Evolutionary conservation across 257 asterid genomes (phyloP).

Genomic region (Henckelia pumila): DNA sequence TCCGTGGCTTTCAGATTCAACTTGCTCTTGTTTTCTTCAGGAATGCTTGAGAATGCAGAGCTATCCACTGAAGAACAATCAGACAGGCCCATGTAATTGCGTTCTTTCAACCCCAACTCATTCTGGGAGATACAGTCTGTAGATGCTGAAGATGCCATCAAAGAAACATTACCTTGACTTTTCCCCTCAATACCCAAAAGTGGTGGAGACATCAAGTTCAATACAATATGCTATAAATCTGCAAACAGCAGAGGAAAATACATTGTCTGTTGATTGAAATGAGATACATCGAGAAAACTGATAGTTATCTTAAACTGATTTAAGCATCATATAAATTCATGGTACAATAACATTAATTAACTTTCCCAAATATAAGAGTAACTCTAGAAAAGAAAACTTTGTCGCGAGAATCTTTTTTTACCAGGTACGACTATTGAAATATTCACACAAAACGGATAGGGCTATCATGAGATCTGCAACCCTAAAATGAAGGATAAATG

Average conservation of each 20-base stretch:
- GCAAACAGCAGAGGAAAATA: not conserved
- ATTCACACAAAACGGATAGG: not conserved
- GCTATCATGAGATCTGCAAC: not conserved
- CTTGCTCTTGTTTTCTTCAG: slow-evolving; percentile 38
- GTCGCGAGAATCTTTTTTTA: no score
- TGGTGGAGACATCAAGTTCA: slow-evolving; percentile 52
- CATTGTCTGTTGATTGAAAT: not conserved
- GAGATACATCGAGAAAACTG: not conserved
- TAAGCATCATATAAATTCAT: no score
- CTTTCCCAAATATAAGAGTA: not conserved
- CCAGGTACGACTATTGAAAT: not conserved
- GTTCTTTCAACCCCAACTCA: slow-evolving; percentile 48
- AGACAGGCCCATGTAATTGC: slow-evolving; percentile 68
- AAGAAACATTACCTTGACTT: slow-evolving; percentile 45
- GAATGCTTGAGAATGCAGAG: slow-evolving; percentile 44
- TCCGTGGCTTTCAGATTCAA: slow-evolving; percentile 68
- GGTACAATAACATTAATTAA: not conserved
- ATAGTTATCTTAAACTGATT: not conserved
- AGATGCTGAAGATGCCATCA: slow-evolving; percentile 49
- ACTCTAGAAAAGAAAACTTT: not conserved
- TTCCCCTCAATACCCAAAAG: slow-evolving; percentile 45
- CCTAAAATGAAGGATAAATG: not conserved
- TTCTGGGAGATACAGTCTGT: slow-evolving; percentile 41
- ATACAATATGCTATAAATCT: not conserved
- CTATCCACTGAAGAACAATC: slow-evolving; percentile 71